Base-by-base conservation (phyloP, 2,329 filamentous ascomycete genomes). In the Penicillium concentricum region DNA sequence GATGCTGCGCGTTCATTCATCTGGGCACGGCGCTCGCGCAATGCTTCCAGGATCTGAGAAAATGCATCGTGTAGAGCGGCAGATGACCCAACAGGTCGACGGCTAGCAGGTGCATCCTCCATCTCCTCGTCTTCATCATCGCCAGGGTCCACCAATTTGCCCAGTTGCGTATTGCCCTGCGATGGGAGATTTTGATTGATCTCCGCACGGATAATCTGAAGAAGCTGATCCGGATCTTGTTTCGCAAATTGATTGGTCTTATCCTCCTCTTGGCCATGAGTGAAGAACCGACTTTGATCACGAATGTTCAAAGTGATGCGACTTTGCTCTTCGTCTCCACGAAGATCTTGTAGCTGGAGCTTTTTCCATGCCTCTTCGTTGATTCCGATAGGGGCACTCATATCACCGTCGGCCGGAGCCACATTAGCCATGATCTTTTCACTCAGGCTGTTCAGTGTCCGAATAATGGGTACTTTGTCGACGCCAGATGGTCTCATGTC, bases 351-450 rank as follows among this genome's bases (percentile, higher is more conserved):
- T 15, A 99, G 81, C 38, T 86, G 83, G 32, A 97, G 78, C 68
- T 92, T 82, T 61, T 87, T 85, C 69, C 88, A 94, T 0, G 88
- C 87, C 38, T 86, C 83, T 64, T 92, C 88, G 58, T 91, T 88
- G 67, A 87, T 78, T 2, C 86, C 87, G 50, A 86, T 84, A 2
- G 87, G 84, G 5, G 81, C 82, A 59, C 87, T 83, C 1, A 84
- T 82, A 58, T 88, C 84, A n/a, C 80, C 77, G 70, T 97, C 92
- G 5, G 88, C 85, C 1, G 92, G 89, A 2, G 89, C 85, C 12
- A 96, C 91, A 62, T 92, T 89, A 46, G 89, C 89, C 83, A 99
- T 88, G 71, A 99, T 89, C 75, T 95, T 97, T 73, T 94, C 91
- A 67, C 91, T 96, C 54, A 97, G 82, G 59, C 84, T 91, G 72